Percentiles rank a stretch among this genome's conserved stretches.
phyloP scores from a whole-genome alignment of 345 rosid species.

The Jatropha curcas region DNA sequence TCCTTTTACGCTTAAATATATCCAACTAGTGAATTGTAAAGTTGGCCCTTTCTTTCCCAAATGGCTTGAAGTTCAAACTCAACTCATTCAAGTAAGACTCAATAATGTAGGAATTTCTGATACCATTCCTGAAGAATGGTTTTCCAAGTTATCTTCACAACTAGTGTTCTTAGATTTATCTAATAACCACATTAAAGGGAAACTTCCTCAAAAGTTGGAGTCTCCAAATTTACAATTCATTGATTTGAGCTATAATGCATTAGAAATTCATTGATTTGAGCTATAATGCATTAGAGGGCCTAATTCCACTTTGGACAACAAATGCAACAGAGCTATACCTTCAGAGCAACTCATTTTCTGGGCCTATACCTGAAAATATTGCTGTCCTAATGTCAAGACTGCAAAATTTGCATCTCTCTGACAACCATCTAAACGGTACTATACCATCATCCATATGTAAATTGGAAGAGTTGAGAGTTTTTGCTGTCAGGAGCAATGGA shows the following conservation, averaged over 20 bases:
- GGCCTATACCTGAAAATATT: conserved; percentile 19
- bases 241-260: conserved; percentile 33
- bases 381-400: background rate
- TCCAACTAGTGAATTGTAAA: conserved; percentile 12
- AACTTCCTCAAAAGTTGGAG: conserved; percentile 16
- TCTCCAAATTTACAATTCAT: conserved; percentile 2
- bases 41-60: conserved; percentile 13
- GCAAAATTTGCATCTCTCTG: conserved; percentile 22
- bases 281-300: conserved; percentile 48
- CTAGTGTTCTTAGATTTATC: conserved; percentile 6
- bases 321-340: conserved; percentile 44
- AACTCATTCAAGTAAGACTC: background rate
- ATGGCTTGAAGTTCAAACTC: conserved; percentile 20
- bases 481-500: conserved; percentile 3
- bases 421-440: conserved; percentile 22
- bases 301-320: conserved; percentile 51
- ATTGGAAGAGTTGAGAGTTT: conserved; percentile 2
- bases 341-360: conserved; percentile 48
- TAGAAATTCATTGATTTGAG: conserved; percentile 6
- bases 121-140: conserved; percentile 20
- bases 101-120: conserved; percentile 22
- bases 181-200: conserved; percentile 16
- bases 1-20: conserved; percentile 6
- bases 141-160: conserved; percentile 19
- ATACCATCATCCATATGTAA: conserved; percentile 22